Percentiles rank a stretch among this genome's conserved stretches.
These are phyloP conservation scores for Polytolypa hystricis DNA, from an alignment of 2,329 filamentous ascomycete genomes.

Conservation along the genomic window DNA sequence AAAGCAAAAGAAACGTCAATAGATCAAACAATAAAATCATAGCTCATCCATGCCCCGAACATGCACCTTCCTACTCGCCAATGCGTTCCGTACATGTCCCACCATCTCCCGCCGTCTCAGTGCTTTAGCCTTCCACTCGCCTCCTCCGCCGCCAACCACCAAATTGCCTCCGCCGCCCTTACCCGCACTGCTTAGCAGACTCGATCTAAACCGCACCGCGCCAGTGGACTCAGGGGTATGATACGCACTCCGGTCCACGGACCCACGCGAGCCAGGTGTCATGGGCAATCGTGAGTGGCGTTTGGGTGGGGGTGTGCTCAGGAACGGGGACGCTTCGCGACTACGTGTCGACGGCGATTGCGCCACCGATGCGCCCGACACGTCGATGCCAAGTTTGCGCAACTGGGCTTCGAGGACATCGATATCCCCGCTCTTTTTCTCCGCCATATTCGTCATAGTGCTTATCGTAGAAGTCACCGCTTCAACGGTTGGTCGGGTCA, in stretches of 20 bases:
- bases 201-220: slow-evolving; percentile 14
- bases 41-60: slow-evolving; percentile 23
- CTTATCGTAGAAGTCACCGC: slow-evolving; percentile 81
- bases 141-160: slow-evolving; percentile 16
- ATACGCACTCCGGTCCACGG: slow-evolving; percentile 25
- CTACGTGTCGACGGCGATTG: slow-evolving; percentile 12
- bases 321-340: slow-evolving; percentile 28
- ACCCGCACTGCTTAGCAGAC: slow-evolving; percentile 26
- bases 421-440: slow-evolving; percentile 82
- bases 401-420: slow-evolving; percentile 83
- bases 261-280: slow-evolving; percentile 29
- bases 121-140: slow-evolving; percentile 28
- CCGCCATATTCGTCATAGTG: slow-evolving; percentile 86
- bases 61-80: slow-evolving; percentile 24
- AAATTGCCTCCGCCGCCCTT: slow-evolving; percentile 22
- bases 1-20: no score
- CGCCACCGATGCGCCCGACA: slow-evolving; percentile 7
- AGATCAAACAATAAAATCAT: no score
- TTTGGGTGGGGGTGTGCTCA: slow-evolving; percentile 24
- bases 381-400: slow-evolving; percentile 52
- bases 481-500: slow-evolving; percentile 67
- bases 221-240: slow-evolving; percentile 30
- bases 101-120: slow-evolving; percentile 26
- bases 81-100: slow-evolving; percentile 25
- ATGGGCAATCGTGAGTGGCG: slow-evolving; percentile 20